These are phyloP conservation scores for Trichoderma pleuroti DNA, from an alignment of 2,329 filamentous ascomycete genomes.

Conservation along the genomic window DNA sequence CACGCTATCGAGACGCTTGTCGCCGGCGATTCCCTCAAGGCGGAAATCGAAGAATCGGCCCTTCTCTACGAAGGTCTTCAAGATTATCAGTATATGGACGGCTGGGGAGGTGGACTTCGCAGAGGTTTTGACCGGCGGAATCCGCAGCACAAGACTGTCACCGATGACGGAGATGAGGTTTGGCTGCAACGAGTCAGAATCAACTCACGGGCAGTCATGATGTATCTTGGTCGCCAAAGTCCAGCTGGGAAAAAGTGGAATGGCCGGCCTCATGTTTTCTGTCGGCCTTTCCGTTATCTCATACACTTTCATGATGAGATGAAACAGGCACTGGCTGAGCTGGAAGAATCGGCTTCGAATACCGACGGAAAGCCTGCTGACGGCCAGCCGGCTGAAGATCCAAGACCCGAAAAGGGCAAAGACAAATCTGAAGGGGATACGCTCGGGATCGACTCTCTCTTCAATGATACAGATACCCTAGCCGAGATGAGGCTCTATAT, in stretches of 20 bases:
- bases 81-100: background rate
- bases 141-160: slow-evolving; percentile 5
- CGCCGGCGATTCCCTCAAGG: slow-evolving; percentile 11
- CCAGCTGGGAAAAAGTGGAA: slow-evolving; percentile 13
- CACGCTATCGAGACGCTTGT: slow-evolving; percentile 12
- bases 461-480: background rate
- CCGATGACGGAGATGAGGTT: slow-evolving; percentile 3
- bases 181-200: slow-evolving; percentile 14
- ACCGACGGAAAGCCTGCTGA: background rate
- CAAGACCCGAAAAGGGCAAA: background rate
- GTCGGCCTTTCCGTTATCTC: slow-evolving; percentile 9
- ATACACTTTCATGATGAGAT: slow-evolving; percentile 15
- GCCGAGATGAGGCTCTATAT: slow-evolving; percentile 10
- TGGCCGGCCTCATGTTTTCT: slow-evolving; percentile 9
- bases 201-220: slow-evolving; percentile 11
- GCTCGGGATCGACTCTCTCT: slow-evolving; percentile 4
- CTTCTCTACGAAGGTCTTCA: slow-evolving; percentile 6
- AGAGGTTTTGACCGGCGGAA: slow-evolving; percentile 1
- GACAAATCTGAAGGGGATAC: background rate
- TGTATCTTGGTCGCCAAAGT: slow-evolving; percentile 10
- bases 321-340: slow-evolving; percentile 9
- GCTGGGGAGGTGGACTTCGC: background rate
- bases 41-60: slow-evolving; percentile 5
- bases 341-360: background rate
- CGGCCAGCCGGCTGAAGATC: background rate